Conservation (phyloP, 768 basidiomycete species). For the Mycena kentingensis region DNA sequence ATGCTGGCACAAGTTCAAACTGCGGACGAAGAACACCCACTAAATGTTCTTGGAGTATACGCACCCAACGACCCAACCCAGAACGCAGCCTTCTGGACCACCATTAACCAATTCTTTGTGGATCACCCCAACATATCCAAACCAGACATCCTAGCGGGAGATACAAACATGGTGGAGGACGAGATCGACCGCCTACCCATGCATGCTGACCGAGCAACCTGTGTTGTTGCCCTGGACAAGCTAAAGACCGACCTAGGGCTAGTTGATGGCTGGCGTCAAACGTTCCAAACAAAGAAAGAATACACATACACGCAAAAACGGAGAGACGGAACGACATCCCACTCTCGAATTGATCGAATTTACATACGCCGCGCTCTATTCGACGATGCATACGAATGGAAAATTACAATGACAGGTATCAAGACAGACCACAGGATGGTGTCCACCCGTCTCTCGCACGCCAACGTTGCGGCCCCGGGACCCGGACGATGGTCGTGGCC, state of each 20-base stretch:
- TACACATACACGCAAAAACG: conserved; percentile 31
- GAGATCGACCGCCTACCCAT: conserved; percentile 37
- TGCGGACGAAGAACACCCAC: conserved; percentile 18
- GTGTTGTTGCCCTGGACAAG: conserved; percentile 19
- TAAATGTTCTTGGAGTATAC: conserved; percentile 37
- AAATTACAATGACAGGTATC: conserved; percentile 24
- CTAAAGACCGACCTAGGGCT: conserved; percentile 26
- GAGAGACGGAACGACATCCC: conserved; percentile 3
- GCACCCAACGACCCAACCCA: conserved; percentile 33
- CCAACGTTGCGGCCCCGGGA: conserved; percentile 28
- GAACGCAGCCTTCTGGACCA: conserved; percentile 34
- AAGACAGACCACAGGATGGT: conserved; percentile 37
- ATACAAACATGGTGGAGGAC: conserved; percentile 46
- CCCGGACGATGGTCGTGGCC: conserved; percentile 37
- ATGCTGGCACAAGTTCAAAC: conserved; percentile 4
- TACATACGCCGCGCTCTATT: conserved; percentile 26
- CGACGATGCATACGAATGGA: conserved; percentile 27
- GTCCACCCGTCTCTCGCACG: conserved; percentile 21
- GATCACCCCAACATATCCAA: conserved; percentile 4
- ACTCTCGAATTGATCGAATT: conserved; percentile 40
- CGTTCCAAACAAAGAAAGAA: conserved; percentile 20
- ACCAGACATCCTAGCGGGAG: conserved; percentile 40
- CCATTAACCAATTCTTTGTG: conserved; percentile 14
- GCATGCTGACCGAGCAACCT: conserved; percentile 15
- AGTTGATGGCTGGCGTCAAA: conserved; percentile 35